Conservation (phyloP, 2,329 filamentous ascomycete species). For the Alternaria panax region DNA sequence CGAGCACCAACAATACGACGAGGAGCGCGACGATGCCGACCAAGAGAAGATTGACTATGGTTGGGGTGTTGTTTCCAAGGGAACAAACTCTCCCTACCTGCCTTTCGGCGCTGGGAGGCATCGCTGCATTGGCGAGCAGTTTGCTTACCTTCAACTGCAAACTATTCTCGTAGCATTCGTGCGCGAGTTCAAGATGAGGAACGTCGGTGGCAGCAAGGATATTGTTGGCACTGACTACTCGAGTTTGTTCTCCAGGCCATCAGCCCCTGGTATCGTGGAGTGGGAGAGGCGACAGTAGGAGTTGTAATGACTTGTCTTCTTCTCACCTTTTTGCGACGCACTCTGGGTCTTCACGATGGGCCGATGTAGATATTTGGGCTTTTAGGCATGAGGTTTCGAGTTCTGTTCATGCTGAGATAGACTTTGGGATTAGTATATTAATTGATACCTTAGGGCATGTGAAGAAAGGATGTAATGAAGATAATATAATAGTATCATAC, state of each 20-base stretch:
- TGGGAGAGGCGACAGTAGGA: conserved; percentile 72
- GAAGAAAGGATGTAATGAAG: neutral
- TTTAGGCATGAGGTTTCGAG: neutral
- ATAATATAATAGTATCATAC: neutral
- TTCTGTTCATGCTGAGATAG: conserved; percentile 3
- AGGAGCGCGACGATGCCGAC: conserved; percentile 64
- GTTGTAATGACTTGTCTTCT: conserved; percentile 10
- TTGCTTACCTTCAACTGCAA: conserved; percentile 90
- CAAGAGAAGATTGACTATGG: conserved; percentile 87
- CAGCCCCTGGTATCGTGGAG: conserved; percentile 63
- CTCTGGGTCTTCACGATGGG: conserved; percentile 14
- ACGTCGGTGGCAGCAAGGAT: conserved; percentile 72
- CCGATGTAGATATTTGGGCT: conserved; percentile 16
- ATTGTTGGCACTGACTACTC: conserved; percentile 75
- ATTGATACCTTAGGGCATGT: neutral
- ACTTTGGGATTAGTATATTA: conserved; percentile 2
- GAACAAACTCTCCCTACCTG: conserved; percentile 85
- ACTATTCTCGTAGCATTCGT: conserved; percentile 82
- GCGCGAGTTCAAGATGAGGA: conserved; percentile 79
- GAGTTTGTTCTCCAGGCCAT: conserved; percentile 55
- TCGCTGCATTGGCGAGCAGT: conserved; percentile 95
- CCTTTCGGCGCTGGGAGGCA: conserved; percentile 94
- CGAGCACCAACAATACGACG: conserved; percentile 58
- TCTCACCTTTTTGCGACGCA: neutral
- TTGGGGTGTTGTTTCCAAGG: conserved; percentile 91